These are phyloP conservation scores for Aspergillus hortae DNA, from an alignment of 2,329 filamentous ascomycete genomes.

Conservation along the genomic window DNA sequence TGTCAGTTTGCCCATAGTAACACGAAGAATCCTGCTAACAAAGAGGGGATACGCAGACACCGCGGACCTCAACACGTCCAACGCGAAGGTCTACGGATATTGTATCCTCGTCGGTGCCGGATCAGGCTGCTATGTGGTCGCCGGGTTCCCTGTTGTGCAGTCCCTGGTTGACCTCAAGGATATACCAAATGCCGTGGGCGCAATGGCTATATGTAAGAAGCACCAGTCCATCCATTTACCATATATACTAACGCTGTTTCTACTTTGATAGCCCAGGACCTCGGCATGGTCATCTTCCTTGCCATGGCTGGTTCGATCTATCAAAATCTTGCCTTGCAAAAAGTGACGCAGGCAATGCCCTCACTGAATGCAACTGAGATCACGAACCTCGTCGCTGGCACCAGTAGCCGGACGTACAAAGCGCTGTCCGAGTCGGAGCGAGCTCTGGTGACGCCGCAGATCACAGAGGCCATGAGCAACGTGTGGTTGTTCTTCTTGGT, in stretches of 20 bases:
- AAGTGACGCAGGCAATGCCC: not conserved
- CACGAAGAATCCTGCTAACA: not conserved
- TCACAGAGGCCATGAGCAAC: slow-evolving; percentile 6
- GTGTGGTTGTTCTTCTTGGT: slow-evolving; percentile 8
- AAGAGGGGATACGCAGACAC: not conserved
- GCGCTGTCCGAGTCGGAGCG: not conserved
- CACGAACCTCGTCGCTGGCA: slow-evolving; percentile 1
- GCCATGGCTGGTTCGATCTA: slow-evolving; percentile 1
- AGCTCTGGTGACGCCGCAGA: slow-evolving; percentile 4
- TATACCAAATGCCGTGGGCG: not conserved
- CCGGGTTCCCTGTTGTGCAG: slow-evolving; percentile 7
- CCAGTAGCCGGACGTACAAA: not conserved
- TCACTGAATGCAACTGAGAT: not conserved
- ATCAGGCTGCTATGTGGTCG: slow-evolving; percentile 3
- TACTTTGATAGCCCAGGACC: slow-evolving; percentile 1
- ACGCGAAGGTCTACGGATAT: slow-evolving; percentile 5
- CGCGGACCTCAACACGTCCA: not conserved
- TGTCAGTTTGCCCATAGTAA: slow-evolving; percentile 3
- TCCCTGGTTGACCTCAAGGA: slow-evolving; percentile 3
- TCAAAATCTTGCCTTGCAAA: slow-evolving; percentile 3
- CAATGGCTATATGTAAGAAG: slow-evolving; percentile 3
- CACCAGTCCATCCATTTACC: not conserved
- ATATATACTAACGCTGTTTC: not conserved
- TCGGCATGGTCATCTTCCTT: slow-evolving; percentile 4
- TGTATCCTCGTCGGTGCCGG: slow-evolving; percentile 6